Evolutionary conservation across 2,329 filamentous ascomycete species (phyloP), one percentile per base, ranked within the genome.

Genomic region (Talaromyces rugulosus): DNA sequence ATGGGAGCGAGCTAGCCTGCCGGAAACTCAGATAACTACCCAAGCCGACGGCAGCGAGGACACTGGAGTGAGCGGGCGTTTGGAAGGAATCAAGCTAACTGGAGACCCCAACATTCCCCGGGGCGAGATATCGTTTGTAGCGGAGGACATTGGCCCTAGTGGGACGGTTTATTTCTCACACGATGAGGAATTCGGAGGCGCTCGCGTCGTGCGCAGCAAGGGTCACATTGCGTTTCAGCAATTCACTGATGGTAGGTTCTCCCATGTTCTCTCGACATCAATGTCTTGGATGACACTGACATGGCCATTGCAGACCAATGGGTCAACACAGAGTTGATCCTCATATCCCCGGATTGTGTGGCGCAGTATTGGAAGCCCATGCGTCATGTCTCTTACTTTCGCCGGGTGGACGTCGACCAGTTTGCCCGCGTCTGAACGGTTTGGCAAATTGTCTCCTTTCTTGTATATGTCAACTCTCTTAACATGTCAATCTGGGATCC

Each of bases 101-200:
- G 94, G 94, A 0, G 94, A 99, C 70, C 87, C 89, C 0, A 96
- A 97, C 67, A 87, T 98, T 14, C 94, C 94, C 0, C 84, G 93
- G 8, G 94, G 93, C 8, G 89, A 97, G 74, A 86, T 88, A 67
- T 91, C 90, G 0, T 97, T 96, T 72, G 82, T 91, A 3, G 89
- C 87, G 0, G 85, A 91, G 5, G 92, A 97, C 67, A 85, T 98
- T 40, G 88, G 90, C 0, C 80, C 83, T 0, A 65, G 57, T 0
- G 91, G 91, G 0, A 81, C 89, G 27, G 75, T 94, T 0, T 80
- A 87, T 0, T 78, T 86, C 1, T 86, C 88, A 0, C 79, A 84
- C 1, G 89, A 92, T 62, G 77, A 83, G 0, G 84, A 85, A 1
- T 96, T 96, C 74, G 75, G 78, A n/a, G 91, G 90, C 0, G 87